Percentiles rank a stretch among this genome's conserved stretches.
Evolutionary conservation across 208 protist species (phyloP).

Genomic region (Endotrypanum monterogeii): DNA sequence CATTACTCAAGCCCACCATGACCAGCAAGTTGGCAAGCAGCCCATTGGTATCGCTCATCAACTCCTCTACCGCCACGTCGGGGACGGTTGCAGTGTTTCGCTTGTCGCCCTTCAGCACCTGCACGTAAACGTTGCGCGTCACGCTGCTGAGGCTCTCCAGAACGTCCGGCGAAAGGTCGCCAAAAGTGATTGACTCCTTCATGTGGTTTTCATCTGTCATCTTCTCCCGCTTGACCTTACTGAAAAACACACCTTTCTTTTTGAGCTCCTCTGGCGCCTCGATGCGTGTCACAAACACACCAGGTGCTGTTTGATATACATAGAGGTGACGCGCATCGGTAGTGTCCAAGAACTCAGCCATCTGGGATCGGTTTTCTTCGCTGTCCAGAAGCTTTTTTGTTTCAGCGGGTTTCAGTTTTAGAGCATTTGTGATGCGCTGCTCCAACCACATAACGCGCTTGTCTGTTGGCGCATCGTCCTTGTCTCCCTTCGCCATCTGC

Average conservation of each 20-base stretch:
- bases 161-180: slow-evolving; percentile 74
- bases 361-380: slow-evolving; percentile 90
- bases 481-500: slow-evolving; percentile 84
- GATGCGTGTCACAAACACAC: slow-evolving; percentile 78
- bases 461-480: slow-evolving; percentile 89
- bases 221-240: slow-evolving; percentile 91
- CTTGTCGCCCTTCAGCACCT: slow-evolving; percentile 85
- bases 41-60: slow-evolving; percentile 91
- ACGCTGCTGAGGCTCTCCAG: slow-evolving; percentile 75
- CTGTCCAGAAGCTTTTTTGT: slow-evolving; percentile 91
- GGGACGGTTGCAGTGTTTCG: slow-evolving; percentile 85
- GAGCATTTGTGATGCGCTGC: slow-evolving; percentile 80
- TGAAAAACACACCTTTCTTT: slow-evolving; percentile 93
- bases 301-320: slow-evolving; percentile 84
- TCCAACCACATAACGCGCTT: slow-evolving; percentile 94
- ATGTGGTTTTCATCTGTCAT: slow-evolving; percentile 89
- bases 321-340: slow-evolving; percentile 91
- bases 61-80: slow-evolving; percentile 93
- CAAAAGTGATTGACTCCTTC: slow-evolving; percentile 83
- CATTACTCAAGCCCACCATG: slow-evolving; percentile 91
- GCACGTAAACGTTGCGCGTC: slow-evolving; percentile 89
- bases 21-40: slow-evolving; percentile 90
- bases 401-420: slow-evolving; percentile 91
- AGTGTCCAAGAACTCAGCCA: slow-evolving; percentile 92
- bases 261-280: slow-evolving; percentile 89